Evolutionary conservation across 768 basidiomycete species (phyloP).

Genomic region (Hirschioporus abietinus): DNA sequence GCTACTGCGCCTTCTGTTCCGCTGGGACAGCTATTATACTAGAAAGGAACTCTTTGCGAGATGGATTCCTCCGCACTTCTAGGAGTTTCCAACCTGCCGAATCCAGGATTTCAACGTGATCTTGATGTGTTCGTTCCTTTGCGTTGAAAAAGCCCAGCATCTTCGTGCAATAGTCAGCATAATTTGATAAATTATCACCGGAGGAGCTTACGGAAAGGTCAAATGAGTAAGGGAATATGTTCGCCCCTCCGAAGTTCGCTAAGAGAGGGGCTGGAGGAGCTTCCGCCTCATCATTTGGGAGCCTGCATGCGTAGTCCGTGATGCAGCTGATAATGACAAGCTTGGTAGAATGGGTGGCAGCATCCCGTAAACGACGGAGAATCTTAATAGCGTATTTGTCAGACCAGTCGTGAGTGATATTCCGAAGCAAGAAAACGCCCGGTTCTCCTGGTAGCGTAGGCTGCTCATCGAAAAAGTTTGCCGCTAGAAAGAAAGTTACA

Average conservation of each 20-base stretch:
- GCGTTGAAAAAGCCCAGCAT: conserved; percentile 26
- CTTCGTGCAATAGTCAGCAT: conserved; percentile 12
- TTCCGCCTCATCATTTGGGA: conserved; percentile 10
- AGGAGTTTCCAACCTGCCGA: conserved; percentile 26
- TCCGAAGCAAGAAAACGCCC: conserved; percentile 24
- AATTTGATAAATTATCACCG: not conserved
- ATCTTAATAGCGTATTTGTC: conserved; percentile 25
- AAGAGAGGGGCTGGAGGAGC: conserved; percentile 21
- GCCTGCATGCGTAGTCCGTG: conserved; percentile 19
- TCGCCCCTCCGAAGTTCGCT: conserved; percentile 22
- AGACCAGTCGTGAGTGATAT: conserved; percentile 29
- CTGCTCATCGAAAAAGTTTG: conserved; percentile 24
- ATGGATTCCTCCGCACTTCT: conserved; percentile 3
- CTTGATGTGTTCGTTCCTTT: conserved; percentile 24
- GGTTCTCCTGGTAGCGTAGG: conserved; percentile 24
- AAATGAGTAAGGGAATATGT: conserved; percentile 15
- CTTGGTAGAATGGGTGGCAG: conserved; percentile 19
- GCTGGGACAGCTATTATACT: not conserved
- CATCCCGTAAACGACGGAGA: conserved; percentile 19
- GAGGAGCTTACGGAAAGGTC: conserved; percentile 22
- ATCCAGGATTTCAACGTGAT: conserved; percentile 14
- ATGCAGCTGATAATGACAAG: conserved; percentile 22
- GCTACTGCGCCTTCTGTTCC: not conserved
- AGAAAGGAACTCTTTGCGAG: not conserved
- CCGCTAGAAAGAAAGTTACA: conserved; percentile 19